Percentiles rank a stretch among this genome's conserved stretches.
phyloP scores from a whole-genome alignment of 169 alveolate species.

The Plasmodium gonderi region DNA sequence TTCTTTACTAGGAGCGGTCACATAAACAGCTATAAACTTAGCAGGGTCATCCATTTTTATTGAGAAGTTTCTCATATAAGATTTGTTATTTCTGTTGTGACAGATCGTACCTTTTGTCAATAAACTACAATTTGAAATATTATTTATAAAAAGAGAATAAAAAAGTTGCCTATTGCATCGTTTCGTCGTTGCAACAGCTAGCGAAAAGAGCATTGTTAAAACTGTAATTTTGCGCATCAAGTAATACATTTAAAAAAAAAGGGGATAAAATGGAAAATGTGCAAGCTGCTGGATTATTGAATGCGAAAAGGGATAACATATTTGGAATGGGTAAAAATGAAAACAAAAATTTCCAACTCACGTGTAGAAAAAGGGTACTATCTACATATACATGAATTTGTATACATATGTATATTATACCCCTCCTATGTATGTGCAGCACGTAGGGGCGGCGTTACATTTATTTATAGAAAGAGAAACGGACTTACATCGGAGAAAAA shows the following conservation, averaged over 20 bases:
- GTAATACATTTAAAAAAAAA: not conserved
- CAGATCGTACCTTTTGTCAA: not conserved
- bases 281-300: too few species aligned
- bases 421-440: not conserved
- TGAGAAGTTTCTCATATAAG: not conserved
- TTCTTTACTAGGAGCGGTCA: constrained; percentile 62
- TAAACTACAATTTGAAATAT: not conserved
- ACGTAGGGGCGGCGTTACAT: too few species aligned
- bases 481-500: too few species aligned
- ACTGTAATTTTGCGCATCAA: constrained; percentile 10
- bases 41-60: not conserved
- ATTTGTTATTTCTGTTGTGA: not conserved
- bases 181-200: constrained; percentile 10
- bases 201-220: constrained; percentile 44
- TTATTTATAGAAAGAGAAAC: too few species aligned
- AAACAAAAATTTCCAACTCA: too few species aligned
- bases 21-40: constrained; percentile 55
- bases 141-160: constrained; percentile 39
- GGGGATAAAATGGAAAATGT: not conserved
- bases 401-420: not conserved
- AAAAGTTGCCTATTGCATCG: not conserved
- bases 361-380: too few species aligned
- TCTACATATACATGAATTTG: not conserved
- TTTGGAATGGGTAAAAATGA: too few species aligned
- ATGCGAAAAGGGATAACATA: too few species aligned